Conservation (phyloP, 768 basidiomycete species). For the Trametes cingulata region DNA sequence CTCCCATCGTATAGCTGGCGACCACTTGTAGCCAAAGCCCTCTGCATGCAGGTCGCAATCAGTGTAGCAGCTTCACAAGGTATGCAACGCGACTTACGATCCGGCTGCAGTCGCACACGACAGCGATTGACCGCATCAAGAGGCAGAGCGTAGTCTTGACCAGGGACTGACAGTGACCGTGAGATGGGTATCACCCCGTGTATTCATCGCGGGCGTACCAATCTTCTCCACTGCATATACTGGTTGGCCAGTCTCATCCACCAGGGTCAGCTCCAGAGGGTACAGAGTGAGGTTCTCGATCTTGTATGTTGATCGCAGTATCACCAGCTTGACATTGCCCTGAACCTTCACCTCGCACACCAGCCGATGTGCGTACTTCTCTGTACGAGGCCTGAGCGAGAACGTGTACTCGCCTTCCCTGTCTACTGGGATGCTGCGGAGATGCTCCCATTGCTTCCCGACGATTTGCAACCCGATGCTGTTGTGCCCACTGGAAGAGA, state of each 20-base stretch:
- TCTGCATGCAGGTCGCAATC: slow-evolving; percentile 46
- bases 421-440: slow-evolving; percentile 89
- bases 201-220: slow-evolving; percentile 40
- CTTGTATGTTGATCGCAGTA: slow-evolving; percentile 88
- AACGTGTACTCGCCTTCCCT: slow-evolving; percentile 91
- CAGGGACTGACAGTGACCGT: slow-evolving; percentile 54
- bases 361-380: slow-evolving; percentile 76
- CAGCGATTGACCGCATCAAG: slow-evolving; percentile 85
- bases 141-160: slow-evolving; percentile 85
- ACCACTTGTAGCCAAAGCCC: slow-evolving; percentile 97
- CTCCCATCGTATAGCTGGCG: slow-evolving; percentile 83
- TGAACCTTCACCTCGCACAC: slow-evolving; percentile 88
- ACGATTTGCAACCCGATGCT: slow-evolving; percentile 83
- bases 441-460: slow-evolving; percentile 85
- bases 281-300: slow-evolving; percentile 90
- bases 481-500: slow-evolving; percentile 65
- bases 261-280: slow-evolving; percentile 87
- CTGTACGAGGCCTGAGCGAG: slow-evolving; percentile 74
- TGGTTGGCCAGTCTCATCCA: slow-evolving; percentile 83
- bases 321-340: slow-evolving; percentile 93
- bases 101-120: slow-evolving; percentile 84
- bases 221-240: slow-evolving; percentile 83
- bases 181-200: background rate
- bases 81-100: slow-evolving; percentile 59
- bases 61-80: background rate